These are phyloP conservation scores for Tetrapisispora phaffii DNA, from an alignment of 805 yeast genomes.

Conservation along the genomic window DNA sequence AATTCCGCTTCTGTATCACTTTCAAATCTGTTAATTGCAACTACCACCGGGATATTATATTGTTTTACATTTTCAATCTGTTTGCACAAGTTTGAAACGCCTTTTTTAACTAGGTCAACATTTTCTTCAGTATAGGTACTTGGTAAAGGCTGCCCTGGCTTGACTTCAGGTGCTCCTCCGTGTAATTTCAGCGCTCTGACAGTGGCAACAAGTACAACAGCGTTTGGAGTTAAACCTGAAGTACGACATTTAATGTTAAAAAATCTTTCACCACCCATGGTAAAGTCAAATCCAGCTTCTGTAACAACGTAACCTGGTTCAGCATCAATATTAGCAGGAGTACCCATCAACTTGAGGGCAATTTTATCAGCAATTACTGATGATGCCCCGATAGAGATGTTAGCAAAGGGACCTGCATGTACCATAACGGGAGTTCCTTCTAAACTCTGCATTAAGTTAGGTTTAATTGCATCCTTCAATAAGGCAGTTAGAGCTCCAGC, in stretches of 20 bases:
- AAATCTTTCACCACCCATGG: constrained; percentile 98
- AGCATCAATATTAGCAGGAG: constrained; percentile 29
- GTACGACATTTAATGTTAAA: constrained; percentile 92
- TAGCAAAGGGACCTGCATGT: constrained; percentile 97
- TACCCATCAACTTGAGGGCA: constrained; percentile 83
- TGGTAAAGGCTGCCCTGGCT: constrained; percentile 85
- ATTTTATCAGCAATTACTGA: constrained; percentile 88
- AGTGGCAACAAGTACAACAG: constrained; percentile 89
- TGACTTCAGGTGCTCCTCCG: constrained; percentile 96
- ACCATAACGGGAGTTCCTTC: constrained; percentile 97
- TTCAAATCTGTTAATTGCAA: constrained; percentile 83
- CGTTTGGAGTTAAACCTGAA: constrained; percentile 79
- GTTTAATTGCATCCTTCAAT: constrained; percentile 92
- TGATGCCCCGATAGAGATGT: constrained; percentile 93
- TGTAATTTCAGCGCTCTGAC: constrained; percentile 94
- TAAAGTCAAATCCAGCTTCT: constrained; percentile 97
- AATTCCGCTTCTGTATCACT: constrained; percentile 77
- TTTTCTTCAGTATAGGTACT: constrained; percentile 72
- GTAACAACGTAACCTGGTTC: constrained; percentile 84
- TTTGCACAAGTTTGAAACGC: constrained; percentile 81
- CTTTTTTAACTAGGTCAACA: constrained; percentile 63
- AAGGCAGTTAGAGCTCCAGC: constrained; percentile 95
- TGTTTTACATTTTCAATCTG: constrained; percentile 78
- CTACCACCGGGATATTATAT: constrained; percentile 87
- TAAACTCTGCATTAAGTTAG: constrained; percentile 91